phyloP scores from a whole-genome alignment of 2,329 filamentous ascomycete genomes.

The Penicillium thymicola region DNA sequence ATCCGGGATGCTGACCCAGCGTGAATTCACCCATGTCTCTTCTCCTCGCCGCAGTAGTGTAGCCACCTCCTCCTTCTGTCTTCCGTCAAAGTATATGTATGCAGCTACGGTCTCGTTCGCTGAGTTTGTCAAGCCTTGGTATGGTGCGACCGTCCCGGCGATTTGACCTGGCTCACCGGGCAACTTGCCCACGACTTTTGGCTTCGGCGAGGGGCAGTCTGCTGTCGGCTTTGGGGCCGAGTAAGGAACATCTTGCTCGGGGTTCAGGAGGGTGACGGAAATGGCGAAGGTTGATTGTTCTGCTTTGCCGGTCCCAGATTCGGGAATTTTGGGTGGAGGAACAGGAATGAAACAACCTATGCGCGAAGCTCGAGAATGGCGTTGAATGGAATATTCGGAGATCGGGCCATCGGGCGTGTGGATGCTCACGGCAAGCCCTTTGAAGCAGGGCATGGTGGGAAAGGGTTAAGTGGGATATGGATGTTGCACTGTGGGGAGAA shows the following conservation, averaged over 20 bases:
- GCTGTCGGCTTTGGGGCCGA: slow-evolving; percentile 78
- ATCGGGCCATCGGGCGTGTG: slow-evolving; percentile 78
- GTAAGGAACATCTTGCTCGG: slow-evolving; percentile 85
- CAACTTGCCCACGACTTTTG: slow-evolving; percentile 74
- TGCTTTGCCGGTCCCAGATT: slow-evolving; percentile 67
- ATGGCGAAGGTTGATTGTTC: slow-evolving; percentile 97
- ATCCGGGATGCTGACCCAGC: slow-evolving; percentile 93
- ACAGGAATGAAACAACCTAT: slow-evolving; percentile 98
- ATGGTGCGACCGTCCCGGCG: slow-evolving; percentile 66
- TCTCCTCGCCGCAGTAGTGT: slow-evolving; percentile 88
- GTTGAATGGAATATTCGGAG: slow-evolving; percentile 90
- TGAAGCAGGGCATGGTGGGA: slow-evolving; percentile 83
- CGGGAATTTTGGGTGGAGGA: slow-evolving; percentile 75
- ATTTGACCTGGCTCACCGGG: slow-evolving; percentile 54
- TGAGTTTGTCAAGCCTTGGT: slow-evolving; percentile 86
- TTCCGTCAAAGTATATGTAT: slow-evolving; percentile 98
- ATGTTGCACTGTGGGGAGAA: slow-evolving; percentile 5
- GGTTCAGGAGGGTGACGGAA: slow-evolving; percentile 91
- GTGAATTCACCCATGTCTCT: slow-evolving; percentile 98
- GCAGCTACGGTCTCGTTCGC: slow-evolving; percentile 96
- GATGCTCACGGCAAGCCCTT: slow-evolving; percentile 97
- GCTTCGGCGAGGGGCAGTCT: slow-evolving; percentile 73
- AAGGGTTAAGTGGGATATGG: slow-evolving; percentile 1
- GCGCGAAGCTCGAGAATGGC: slow-evolving; percentile 82
- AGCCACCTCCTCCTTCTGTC: slow-evolving; percentile 93